These are phyloP conservation scores for Eucommia ulmoides DNA, from an alignment of 257 asterid species.

Conservation along the genomic window DNA sequence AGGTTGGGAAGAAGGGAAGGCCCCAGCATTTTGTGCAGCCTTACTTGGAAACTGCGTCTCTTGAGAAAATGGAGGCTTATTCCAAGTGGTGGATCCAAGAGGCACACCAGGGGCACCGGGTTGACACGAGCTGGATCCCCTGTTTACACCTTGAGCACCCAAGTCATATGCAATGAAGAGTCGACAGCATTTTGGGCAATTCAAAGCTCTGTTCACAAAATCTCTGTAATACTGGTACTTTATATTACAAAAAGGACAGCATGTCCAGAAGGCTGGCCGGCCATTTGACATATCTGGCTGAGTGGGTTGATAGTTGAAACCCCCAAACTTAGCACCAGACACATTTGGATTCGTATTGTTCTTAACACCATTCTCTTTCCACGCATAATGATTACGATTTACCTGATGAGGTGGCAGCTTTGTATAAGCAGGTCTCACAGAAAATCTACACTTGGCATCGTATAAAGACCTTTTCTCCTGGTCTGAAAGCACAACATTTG, in stretches of 20 bases:
- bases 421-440: slow-evolving; percentile 21
- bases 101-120: slow-evolving; percentile 24
- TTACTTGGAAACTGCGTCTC: slow-evolving; percentile 15
- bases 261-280: slow-evolving; percentile 38
- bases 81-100: slow-evolving; percentile 12
- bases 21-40: no score
- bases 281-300: slow-evolving; percentile 18
- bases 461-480: slow-evolving; percentile 35
- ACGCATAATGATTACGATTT: slow-evolving; percentile 19
- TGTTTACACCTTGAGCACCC: slow-evolving; percentile 25
- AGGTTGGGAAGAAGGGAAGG: slow-evolving; percentile 11
- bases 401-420: slow-evolving; percentile 34
- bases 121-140: slow-evolving; percentile 18
- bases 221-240: slow-evolving; percentile 28
- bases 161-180: slow-evolving; percentile 27
- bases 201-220: slow-evolving; percentile 19
- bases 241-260: slow-evolving; percentile 45
- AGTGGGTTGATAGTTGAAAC: slow-evolving; percentile 24
- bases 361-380: slow-evolving; percentile 21
- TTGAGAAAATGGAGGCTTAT: slow-evolving; percentile 14
- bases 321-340: slow-evolving; percentile 15
- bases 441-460: slow-evolving; percentile 30
- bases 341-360: slow-evolving; percentile 26
- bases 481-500: slow-evolving; percentile 61
- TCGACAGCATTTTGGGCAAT: slow-evolving; percentile 38